A percentile compares a stretch with the other conserved stretches of the same genome.
Evolutionary conservation across 2,329 filamentous ascomycete genomes (phyloP).

Genomic region (Penicillium sp.): DNA sequence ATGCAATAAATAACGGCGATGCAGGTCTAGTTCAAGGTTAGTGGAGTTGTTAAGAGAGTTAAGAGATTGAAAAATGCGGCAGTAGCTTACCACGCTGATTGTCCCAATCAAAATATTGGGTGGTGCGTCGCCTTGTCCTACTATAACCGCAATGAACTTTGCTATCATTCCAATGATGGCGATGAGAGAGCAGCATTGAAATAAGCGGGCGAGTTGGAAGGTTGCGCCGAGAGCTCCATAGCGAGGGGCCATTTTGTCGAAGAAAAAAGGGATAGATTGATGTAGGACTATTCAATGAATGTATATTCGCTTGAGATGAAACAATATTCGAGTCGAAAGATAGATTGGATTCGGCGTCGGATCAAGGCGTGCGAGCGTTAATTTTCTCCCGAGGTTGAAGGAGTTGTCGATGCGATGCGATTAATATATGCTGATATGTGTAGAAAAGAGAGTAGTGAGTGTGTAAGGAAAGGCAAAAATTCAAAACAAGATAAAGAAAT

Average conservation of each 20-base stretch:
- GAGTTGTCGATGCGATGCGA: background rate
- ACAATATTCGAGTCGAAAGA: too few relatives aligned
- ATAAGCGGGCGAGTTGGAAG: conserved; percentile 70
- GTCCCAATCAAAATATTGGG: conserved; percentile 76
- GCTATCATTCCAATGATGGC: conserved; percentile 76
- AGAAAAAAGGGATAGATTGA: background rate
- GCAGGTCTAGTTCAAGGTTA: conserved; percentile 58
- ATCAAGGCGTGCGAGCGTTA: too few relatives aligned
- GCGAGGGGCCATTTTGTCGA: conserved; percentile 24
- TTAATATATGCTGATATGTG: background rate
- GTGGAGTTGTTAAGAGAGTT: background rate
- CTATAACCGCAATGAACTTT: conserved; percentile 79
- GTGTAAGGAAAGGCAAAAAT: background rate
- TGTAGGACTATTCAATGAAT: background rate
- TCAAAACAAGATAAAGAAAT: conserved; percentile 1
- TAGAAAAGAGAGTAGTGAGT: background rate
- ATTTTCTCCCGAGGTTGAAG: background rate
- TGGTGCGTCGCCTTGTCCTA: conserved; percentile 62
- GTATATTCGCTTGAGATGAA: background rate
- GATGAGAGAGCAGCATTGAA: conserved; percentile 71
- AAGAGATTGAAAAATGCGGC: background rate
- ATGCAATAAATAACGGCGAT: conserved; percentile 76
- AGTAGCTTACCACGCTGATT: conserved; percentile 69
- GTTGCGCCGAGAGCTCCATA: conserved; percentile 75
- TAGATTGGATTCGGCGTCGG: too few relatives aligned